These are phyloP conservation scores for Phialophora macrospora DNA, from an alignment of 2,329 filamentous ascomycete species.

Conservation along the genomic window DNA sequence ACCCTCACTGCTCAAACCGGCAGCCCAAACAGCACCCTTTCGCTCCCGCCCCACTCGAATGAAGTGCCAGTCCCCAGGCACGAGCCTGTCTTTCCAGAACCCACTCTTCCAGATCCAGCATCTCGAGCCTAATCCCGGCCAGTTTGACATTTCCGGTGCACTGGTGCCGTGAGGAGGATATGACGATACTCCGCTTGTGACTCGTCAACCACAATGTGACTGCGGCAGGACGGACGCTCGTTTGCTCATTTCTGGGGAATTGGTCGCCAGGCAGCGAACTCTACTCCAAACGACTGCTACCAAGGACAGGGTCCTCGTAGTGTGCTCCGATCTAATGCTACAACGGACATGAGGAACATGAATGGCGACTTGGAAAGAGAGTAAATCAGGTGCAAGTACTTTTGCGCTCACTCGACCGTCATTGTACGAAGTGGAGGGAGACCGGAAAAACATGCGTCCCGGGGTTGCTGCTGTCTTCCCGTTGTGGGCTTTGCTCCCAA, in stretches of 20 bases:
- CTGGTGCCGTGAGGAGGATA: background rate
- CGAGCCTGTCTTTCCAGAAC: slow-evolving; percentile 6
- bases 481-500: background rate
- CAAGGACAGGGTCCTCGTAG: background rate
- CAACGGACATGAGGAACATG: background rate
- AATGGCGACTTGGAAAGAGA: background rate
- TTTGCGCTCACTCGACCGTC: slow-evolving; percentile 3
- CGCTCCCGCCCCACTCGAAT: slow-evolving; percentile 9
- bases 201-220: slow-evolving; percentile 5
- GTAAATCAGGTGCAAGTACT: background rate
- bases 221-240: slow-evolving; percentile 6
- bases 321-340: background rate
- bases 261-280: slow-evolving; percentile 3
- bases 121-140: slow-evolving; percentile 32
- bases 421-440: slow-evolving; percentile 5
- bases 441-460: background rate
- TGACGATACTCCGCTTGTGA: background rate
- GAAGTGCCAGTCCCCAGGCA: slow-evolving; percentile 4
- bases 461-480: background rate
- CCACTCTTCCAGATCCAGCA: slow-evolving; percentile 31
- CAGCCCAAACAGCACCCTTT: slow-evolving; percentile 3
- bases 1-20: slow-evolving; percentile 19
- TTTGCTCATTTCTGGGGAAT: slow-evolving; percentile 12
- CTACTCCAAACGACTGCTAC: slow-evolving; percentile 17
- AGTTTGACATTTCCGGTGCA: background rate